Evolutionary conservation across 495 filamentous ascomycete species (phyloP), one percentile per base, ranked within the genome.

Genomic region (Trichoderma erinaceum): DNA sequence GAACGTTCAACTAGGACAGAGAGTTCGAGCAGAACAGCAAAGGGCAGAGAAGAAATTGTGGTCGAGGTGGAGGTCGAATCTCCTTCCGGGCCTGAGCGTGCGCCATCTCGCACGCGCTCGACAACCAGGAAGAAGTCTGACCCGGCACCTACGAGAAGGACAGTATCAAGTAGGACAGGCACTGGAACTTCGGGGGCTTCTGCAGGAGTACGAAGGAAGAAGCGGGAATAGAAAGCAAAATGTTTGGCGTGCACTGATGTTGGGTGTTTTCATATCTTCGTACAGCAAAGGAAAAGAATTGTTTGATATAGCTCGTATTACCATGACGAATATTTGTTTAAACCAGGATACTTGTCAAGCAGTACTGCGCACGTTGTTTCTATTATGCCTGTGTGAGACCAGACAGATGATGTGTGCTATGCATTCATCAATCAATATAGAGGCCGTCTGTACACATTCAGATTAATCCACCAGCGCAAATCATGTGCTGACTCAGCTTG

Each of bases 11-110:
- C 2, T 25, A 38, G 35, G 4, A 61, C 46, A 1, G 15, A 67
- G 66, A 64, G 41, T 23, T 13, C 41, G 15, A 64, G 18, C 23
- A 38, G 35, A n/a, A 56, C 46, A 3, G 15, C 21, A 58, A 63
- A 64, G 23, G 23, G 61, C 41, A 43, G 67, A 18, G 67, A 41
- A 11, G 38, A 63, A 8, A 68, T 68, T 3, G 67, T 68, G 5
- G 67, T 68, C 23, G 58, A 68, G 61, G 44, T 64, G 38, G 67
- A 68, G 18, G 38, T 18, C 23, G 65, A 67, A n/a, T 46, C 25
- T 66, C 41, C 56, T 13, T 5, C 27, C 11, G 65, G 41, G 4
- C 65, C 25, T 12, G 65, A 48, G 13, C 25, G 12, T 23, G 65
- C 38, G 11, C 29, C 65, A 23, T 61, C 56, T 7, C 56, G 56